phyloP scores from a whole-genome alignment of 345 rosid genomes.

The Nasturtium officinale region DNA sequence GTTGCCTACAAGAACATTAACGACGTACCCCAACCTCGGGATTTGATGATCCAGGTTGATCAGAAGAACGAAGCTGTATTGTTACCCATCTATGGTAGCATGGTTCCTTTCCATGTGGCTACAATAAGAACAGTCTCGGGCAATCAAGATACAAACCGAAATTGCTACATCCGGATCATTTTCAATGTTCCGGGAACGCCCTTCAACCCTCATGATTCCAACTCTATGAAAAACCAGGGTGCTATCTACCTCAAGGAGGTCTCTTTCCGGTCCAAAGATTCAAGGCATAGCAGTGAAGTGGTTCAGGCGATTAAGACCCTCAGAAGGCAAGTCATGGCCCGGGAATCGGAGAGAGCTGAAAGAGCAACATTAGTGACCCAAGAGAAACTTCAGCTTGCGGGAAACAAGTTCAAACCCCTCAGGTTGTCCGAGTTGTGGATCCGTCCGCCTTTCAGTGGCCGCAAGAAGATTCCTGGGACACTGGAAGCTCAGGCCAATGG shows the following conservation, averaged over 20 bases:
- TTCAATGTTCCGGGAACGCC: slow-evolving; percentile 89
- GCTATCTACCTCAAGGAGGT: slow-evolving; percentile 83
- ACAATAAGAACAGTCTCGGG: slow-evolving; percentile 86
- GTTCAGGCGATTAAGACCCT: slow-evolving; percentile 81
- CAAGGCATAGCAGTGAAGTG: slow-evolving; percentile 87
- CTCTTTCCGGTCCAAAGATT: slow-evolving; percentile 86
- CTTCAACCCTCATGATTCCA: slow-evolving; percentile 77
- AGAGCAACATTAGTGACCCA: slow-evolving; percentile 93
- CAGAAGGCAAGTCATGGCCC: slow-evolving; percentile 71
- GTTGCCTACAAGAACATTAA: slow-evolving; percentile 85
- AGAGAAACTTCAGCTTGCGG: slow-evolving; percentile 80
- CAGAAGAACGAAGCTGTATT: slow-evolving; percentile 87
- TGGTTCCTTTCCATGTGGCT: slow-evolving; percentile 93
- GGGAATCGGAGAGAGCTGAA: slow-evolving; percentile 91
- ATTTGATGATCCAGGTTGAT: slow-evolving; percentile 80
- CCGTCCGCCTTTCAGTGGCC: slow-evolving; percentile 84
- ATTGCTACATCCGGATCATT: slow-evolving; percentile 78
- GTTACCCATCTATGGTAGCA: slow-evolving; percentile 81
- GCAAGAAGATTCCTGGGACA: slow-evolving; percentile 84
- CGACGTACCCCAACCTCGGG: slow-evolving; percentile 76
- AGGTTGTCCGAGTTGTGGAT: slow-evolving; percentile 83
- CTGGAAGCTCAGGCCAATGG: slow-evolving; percentile 90
- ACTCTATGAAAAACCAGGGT: slow-evolving; percentile 66
- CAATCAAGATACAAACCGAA: slow-evolving; percentile 84
- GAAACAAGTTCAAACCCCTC: slow-evolving; percentile 87